A percentile compares a stretch with the other conserved stretches of the same genome.
Conservation (phyloP, 352 stramenopile species). For the Globisporangium ultimum region DNA sequence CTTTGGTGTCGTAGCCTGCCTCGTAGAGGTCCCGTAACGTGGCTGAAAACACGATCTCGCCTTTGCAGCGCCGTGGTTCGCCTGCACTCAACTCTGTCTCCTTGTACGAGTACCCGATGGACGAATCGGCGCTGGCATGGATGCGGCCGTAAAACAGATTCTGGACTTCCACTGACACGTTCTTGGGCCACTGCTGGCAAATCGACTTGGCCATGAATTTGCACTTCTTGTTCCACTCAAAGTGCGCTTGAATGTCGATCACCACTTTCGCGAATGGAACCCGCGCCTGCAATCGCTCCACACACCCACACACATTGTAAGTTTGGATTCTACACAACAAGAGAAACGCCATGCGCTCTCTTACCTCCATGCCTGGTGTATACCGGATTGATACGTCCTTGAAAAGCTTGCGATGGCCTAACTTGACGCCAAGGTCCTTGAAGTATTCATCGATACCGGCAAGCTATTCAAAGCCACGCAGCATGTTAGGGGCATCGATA, state of each 20-base stretch:
- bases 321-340: background rate
- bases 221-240: slow-evolving; percentile 5
- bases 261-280: slow-evolving; percentile 13
- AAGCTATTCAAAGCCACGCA: background rate
- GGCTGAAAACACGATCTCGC: slow-evolving; percentile 13
- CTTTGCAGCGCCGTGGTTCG: slow-evolving; percentile 11
- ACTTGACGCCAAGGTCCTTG: slow-evolving; percentile 9
- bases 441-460: slow-evolving; percentile 13
- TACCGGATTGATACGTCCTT: slow-evolving; percentile 12
- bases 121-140: slow-evolving; percentile 1
- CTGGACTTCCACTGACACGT: slow-evolving; percentile 8
- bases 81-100: background rate
- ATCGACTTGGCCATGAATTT: slow-evolving; percentile 12
- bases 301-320: background rate
- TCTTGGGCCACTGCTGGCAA: slow-evolving; percentile 11
- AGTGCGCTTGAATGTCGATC: slow-evolving; percentile 9
- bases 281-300: background rate
- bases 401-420: slow-evolving; percentile 15
- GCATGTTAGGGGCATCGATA: background rate
- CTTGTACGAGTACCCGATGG: slow-evolving; percentile 13
- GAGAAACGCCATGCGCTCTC: background rate
- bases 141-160: slow-evolving; percentile 13
- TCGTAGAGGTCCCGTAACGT: slow-evolving; percentile 10
- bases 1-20: slow-evolving; percentile 6
- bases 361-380: slow-evolving; percentile 10